Evolutionary conservation across 139 green algal genomes (phyloP).

Genomic region (Volvox reticuliferus): DNA sequence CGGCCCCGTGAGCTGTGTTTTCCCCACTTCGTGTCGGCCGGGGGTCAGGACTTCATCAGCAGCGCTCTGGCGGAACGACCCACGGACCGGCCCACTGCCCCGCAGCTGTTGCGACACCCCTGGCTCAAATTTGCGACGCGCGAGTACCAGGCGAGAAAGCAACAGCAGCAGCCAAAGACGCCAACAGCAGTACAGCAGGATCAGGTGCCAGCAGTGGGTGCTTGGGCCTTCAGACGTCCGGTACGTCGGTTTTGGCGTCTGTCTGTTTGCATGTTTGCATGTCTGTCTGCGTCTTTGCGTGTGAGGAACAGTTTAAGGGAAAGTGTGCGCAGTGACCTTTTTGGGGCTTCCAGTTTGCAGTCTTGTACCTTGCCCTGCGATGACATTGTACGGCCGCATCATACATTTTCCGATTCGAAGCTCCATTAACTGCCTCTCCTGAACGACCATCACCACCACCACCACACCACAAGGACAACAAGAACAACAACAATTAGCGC

Average conservation of each 20-base stretch:
- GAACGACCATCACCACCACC: too few relatives aligned
- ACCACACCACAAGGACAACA: too few relatives aligned
- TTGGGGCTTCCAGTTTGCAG: too few relatives aligned
- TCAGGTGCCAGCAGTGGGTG: too few relatives aligned
- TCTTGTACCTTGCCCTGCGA: too few relatives aligned
- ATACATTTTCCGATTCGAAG: too few relatives aligned
- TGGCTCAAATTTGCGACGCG: constrained; percentile 22
- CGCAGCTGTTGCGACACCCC: constrained; percentile 26
- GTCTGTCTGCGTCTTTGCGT: background rate
- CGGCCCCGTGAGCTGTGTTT: background rate
- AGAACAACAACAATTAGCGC: too few relatives aligned
- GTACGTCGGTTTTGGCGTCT: too few relatives aligned
- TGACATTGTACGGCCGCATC: too few relatives aligned
- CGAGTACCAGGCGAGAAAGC: background rate
- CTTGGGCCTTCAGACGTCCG: too few relatives aligned
- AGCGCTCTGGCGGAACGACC: background rate
- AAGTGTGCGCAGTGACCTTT: background rate
- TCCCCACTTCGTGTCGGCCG: constrained; percentile 21
- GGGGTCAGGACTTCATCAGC: constrained; percentile 34
- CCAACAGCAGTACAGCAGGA: too few relatives aligned
- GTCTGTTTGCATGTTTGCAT: background rate
- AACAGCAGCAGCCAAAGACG: constrained; percentile 8
- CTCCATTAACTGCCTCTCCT: too few relatives aligned
- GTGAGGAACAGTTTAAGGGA: background rate
- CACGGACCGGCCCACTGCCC: constrained; percentile 9